phyloP scores from a whole-genome alignment of 441 rosid genomes.

The Bruguiera hainesii region DNA sequence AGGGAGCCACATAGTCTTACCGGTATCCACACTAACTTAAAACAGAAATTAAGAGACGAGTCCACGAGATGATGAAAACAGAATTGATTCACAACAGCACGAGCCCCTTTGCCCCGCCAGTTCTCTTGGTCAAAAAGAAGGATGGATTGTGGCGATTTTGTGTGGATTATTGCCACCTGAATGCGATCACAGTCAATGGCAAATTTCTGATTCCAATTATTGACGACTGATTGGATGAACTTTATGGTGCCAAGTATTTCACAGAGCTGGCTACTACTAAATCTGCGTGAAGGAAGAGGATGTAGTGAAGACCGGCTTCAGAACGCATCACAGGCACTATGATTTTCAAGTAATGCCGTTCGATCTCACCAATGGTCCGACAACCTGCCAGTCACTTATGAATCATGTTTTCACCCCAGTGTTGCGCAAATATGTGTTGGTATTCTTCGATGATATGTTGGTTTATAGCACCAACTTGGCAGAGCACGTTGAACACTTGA shows the following conservation, averaged over 20 bases:
- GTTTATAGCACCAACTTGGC: neutral
- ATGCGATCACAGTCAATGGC: too few species aligned
- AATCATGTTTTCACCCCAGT: neutral
- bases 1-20: rapidly evolving
- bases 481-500: neutral
- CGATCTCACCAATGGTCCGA: too few species aligned
- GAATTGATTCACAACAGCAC: too few species aligned
- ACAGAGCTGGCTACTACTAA: neutral
- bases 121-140: too few species aligned
- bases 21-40: too few species aligned
- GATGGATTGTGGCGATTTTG: too few species aligned
- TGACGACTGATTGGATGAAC: neutral
- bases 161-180: too few species aligned
- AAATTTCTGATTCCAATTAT: neutral
- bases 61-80: too few species aligned
- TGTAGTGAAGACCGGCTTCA: neutral
- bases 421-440: neutral
- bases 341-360: too few species aligned
- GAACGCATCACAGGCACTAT: neutral
- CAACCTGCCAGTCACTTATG: neutral
- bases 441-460: neutral
- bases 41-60: too few species aligned
- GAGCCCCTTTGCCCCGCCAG: too few species aligned
- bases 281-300: neutral
- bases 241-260: neutral